Evolutionary conservation across 23 red algal species (phyloP).

Genomic region (Gracilariopsis chorda): DNA sequence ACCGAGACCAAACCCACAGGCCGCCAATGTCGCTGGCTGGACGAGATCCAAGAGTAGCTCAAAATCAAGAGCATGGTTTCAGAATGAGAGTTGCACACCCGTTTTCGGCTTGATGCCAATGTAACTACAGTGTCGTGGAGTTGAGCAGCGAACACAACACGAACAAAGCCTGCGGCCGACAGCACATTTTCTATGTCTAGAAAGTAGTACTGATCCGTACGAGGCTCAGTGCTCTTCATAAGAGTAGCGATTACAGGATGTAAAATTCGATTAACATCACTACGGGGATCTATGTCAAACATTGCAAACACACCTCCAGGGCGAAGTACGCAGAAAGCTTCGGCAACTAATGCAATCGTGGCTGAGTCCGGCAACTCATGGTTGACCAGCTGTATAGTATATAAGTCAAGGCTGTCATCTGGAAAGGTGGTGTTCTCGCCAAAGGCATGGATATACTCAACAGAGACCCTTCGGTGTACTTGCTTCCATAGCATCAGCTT

Average conservation of each 20-base stretch:
- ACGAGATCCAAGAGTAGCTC: no score
- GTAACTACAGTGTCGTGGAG: constrained; percentile 46
- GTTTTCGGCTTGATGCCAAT: constrained; percentile 19
- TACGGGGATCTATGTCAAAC: constrained; percentile 58
- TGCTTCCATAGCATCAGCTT: background rate
- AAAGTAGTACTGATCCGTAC: constrained; percentile 76
- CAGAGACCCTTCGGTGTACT: background rate
- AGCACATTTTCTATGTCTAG: constrained; percentile 27
- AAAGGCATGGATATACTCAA: constrained; percentile 57
- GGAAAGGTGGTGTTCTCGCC: constrained; percentile 33
- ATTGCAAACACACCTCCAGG: constrained; percentile 43
- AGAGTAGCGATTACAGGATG: constrained; percentile 59
- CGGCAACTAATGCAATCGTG: background rate
- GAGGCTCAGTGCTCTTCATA: constrained; percentile 76
- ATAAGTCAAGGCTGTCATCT: constrained; percentile 13
- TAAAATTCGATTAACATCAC: constrained; percentile 27
- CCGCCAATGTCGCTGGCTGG: no score
- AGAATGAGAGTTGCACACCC: no score
- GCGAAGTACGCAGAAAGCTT: constrained; percentile 27
- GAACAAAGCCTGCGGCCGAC: constrained; percentile 15
- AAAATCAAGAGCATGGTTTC: no score
- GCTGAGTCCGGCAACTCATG: constrained; percentile 72
- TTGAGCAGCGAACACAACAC: background rate
- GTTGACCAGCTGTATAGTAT: constrained; percentile 44
- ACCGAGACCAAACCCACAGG: no score